Evolutionary conservation across 176 grass and related monocot species (phyloP).

Genomic region (Poa pratensis): DNA sequence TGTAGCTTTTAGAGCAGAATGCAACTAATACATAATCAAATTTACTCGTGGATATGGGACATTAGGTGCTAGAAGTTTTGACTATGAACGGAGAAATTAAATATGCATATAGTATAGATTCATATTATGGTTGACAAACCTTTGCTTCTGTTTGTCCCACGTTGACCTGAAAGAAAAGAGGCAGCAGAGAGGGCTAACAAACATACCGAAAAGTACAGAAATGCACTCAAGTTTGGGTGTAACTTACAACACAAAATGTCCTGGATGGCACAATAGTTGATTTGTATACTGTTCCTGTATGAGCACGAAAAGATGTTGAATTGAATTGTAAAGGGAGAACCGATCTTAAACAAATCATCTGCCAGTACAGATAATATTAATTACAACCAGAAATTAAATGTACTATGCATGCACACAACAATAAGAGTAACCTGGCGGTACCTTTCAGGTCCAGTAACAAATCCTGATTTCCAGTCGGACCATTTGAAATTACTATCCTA

Average conservation of each 20-base stretch:
- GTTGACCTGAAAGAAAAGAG: constrained; percentile 72
- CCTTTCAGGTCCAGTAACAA: constrained; percentile 96
- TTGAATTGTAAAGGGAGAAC: constrained; percentile 17
- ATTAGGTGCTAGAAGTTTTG: constrained; percentile 21
- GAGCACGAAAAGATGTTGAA: constrained; percentile 30
- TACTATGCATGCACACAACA: not conserved
- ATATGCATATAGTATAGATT: constrained; percentile 30
- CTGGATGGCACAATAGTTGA: constrained; percentile 89
- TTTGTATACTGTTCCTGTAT: constrained; percentile 96
- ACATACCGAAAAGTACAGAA: constrained; percentile 18
- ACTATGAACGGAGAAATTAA: constrained; percentile 27
- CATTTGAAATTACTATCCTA: constrained; percentile 81
- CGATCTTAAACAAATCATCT: constrained; percentile 13
- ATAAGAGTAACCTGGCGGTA: constrained; percentile 34
- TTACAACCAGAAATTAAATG: constrained; percentile 19
- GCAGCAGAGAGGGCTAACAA: constrained; percentile 21
- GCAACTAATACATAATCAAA: constrained; percentile 3
- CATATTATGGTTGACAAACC: constrained; percentile 53
- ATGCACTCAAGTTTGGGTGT: constrained; percentile 30
- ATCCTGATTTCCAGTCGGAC: constrained; percentile 65
- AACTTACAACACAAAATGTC: constrained; percentile 96
- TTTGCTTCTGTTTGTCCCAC: constrained; percentile 98
- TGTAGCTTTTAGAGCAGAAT: constrained; percentile 17
- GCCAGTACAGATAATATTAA: not conserved
- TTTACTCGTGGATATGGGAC: constrained; percentile 19